These are phyloP conservation scores for Tremellales sp. DNA, from an alignment of 1,284 basidiomycete genomes.

Conservation along the genomic window DNA sequence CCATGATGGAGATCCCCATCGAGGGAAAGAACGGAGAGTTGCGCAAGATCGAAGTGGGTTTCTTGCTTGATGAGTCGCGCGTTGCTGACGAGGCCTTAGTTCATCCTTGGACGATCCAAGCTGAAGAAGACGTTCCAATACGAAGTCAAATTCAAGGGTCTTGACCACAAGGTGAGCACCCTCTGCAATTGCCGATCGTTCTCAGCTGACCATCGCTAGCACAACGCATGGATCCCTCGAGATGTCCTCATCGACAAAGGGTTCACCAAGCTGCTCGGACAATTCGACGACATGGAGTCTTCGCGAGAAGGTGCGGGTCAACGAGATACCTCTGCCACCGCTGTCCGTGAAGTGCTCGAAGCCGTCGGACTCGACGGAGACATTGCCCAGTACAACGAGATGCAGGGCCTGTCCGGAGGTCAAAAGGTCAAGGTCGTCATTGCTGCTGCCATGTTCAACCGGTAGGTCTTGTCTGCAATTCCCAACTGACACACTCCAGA, in stretches of 20 bases:
- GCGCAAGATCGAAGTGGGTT: conserved; percentile 77
- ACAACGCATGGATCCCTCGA: conserved; percentile 91
- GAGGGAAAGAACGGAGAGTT: conserved; percentile 87
- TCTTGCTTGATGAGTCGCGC: neutral
- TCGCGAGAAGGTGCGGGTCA: conserved; percentile 87
- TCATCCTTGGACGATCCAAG: conserved; percentile 91
- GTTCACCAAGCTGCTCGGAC: conserved; percentile 85
- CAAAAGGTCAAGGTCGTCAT: conserved; percentile 98
- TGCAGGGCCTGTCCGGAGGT: conserved; percentile 82
- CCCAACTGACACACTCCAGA: conserved; percentile 12
- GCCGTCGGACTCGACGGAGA: conserved; percentile 95
- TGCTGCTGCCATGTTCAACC: conserved; percentile 91
- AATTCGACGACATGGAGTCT: conserved; percentile 96
- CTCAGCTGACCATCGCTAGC: conserved; percentile 9
- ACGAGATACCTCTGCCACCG: conserved; percentile 72
- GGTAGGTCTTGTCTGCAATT: conserved; percentile 40
- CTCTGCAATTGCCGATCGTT: neutral
- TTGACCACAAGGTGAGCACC: conserved; percentile 67
- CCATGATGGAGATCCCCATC: conserved; percentile 79
- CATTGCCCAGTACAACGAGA: conserved; percentile 96
- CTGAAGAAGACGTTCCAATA: conserved; percentile 94
- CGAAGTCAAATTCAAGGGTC: conserved; percentile 94
- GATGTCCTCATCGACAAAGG: conserved; percentile 86
- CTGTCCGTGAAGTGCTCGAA: conserved; percentile 84
- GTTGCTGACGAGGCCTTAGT: conserved; percentile 6